A percentile compares a stretch with the other conserved stretches of the same genome.
Evolutionary conservation across 768 basidiomycete species (phyloP).

Genomic region (Auriscalpium microsporum): DNA sequence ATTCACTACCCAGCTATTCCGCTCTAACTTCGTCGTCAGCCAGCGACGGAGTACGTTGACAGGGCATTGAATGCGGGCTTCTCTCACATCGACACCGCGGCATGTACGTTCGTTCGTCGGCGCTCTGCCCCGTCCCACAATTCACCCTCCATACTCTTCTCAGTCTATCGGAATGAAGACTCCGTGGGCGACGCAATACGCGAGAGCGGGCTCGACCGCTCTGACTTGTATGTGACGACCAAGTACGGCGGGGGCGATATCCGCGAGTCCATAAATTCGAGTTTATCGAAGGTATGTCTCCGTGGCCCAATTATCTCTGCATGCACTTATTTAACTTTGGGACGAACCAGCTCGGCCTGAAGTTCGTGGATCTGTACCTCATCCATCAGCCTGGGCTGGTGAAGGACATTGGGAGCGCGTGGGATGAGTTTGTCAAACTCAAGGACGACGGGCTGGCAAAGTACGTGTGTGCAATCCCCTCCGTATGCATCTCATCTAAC

Average conservation of each 20-base stretch:
- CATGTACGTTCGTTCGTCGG: neutral
- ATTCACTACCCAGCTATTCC: neutral
- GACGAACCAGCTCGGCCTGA: slow-evolving; percentile 38
- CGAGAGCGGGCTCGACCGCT: slow-evolving; percentile 6
- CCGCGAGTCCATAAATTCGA: slow-evolving; percentile 29
- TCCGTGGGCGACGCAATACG: slow-evolving; percentile 1
- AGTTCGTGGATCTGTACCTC: slow-evolving; percentile 54
- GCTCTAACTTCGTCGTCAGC: neutral
- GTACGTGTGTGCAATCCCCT: neutral
- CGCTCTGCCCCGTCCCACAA: neutral
- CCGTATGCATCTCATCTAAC: neutral
- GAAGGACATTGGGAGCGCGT: slow-evolving; percentile 30
- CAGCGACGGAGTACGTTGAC: neutral
- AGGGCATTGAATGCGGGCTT: neutral
- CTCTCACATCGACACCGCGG: neutral
- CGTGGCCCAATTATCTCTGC: neutral
- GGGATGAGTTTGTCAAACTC: slow-evolving; percentile 45
- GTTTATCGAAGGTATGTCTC: slow-evolving; percentile 34
- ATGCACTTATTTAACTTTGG: neutral
- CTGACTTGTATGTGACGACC: slow-evolving; percentile 23
- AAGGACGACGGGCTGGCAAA: slow-evolving; percentile 27
- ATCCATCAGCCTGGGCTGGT: slow-evolving; percentile 37
- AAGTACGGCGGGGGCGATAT: slow-evolving; percentile 34
- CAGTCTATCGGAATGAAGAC: slow-evolving; percentile 4
- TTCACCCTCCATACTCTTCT: neutral